Conservation (phyloP, 192 early-diverging fungal species). For the Pilaira anomala region DNA sequence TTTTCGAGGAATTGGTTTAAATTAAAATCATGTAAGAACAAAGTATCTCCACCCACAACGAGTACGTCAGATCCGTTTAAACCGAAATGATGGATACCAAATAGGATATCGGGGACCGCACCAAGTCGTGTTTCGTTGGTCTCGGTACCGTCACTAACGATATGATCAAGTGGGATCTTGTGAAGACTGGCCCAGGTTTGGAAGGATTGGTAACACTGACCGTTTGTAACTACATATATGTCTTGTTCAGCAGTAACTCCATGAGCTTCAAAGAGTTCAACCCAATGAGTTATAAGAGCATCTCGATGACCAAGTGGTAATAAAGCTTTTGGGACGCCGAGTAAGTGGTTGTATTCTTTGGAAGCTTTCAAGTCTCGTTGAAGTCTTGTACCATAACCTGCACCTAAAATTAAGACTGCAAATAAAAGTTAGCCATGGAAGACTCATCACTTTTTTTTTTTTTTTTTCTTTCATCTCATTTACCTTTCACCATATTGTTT, state of each 20-base stretch:
- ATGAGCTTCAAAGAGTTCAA: conserved; percentile 25
- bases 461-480: no score
- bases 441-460: no score
- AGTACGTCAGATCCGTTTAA: conserved; percentile 33
- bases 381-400: conserved; percentile 60
- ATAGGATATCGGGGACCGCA: conserved; percentile 50
- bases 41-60: conserved; percentile 59
- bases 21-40: conserved; percentile 54
- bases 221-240: conserved; percentile 51
- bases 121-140: conserved; percentile 53
- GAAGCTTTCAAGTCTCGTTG: conserved; percentile 44
- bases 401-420: conserved; percentile 52
- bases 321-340: conserved; percentile 47
- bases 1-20: conserved; percentile 36
- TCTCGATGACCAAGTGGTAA: conserved; percentile 42
- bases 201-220: conserved; percentile 38
- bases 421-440: no score
- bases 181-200: conserved; percentile 38
- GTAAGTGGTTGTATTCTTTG: conserved; percentile 33
- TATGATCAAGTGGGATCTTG: conserved; percentile 35
- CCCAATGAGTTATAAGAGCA: conserved; percentile 44
- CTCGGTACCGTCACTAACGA: conserved; percentile 48
- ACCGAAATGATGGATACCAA: conserved; percentile 40
- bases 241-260: conserved; percentile 6
- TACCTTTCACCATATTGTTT: no score